Conservation (phyloP, 1,284 basidiomycete genomes). For the Peniophora sp. region DNA sequence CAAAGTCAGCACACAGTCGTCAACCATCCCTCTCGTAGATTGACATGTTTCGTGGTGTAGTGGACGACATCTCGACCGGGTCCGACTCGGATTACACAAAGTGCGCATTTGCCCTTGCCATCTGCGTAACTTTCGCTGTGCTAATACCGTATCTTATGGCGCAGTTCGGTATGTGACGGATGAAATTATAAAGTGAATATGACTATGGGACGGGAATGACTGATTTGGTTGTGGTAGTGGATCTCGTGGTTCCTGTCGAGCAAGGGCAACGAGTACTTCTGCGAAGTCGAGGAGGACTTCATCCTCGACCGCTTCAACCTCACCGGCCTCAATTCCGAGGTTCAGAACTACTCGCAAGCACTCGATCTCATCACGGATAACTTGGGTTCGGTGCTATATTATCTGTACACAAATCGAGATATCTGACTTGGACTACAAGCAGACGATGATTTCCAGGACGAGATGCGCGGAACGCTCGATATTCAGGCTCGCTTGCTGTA, state of each 20-base stretch:
- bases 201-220: not conserved
- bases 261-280: slow-evolving; percentile 98
- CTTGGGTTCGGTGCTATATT: slow-evolving; percentile 51
- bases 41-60: slow-evolving; percentile 27
- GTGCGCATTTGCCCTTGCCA: slow-evolving; percentile 30
- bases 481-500: slow-evolving; percentile 87
- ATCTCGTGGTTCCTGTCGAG: slow-evolving; percentile 98
- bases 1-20: not conserved
- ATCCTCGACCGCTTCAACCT: slow-evolving; percentile 98
- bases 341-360: slow-evolving; percentile 90
- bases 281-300: slow-evolving; percentile 99
- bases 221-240: slow-evolving; percentile 50
- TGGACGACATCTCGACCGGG: slow-evolving; percentile 83
- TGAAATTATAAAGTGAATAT: not conserved
- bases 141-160: too few relatives aligned
- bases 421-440: not conserved
- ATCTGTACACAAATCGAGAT: too few relatives aligned
- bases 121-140: slow-evolving; percentile 6
- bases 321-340: slow-evolving; percentile 94
- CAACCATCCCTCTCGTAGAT: slow-evolving; percentile 1
- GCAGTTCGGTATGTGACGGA: slow-evolving; percentile 23
- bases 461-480: slow-evolving; percentile 76
- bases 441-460: slow-evolving; percentile 79
- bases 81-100: slow-evolving; percentile 88
- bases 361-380: slow-evolving; percentile 95